phyloP scores from a whole-genome alignment of 23 red algal genomes.

The Gracilaria caudata region DNA sequence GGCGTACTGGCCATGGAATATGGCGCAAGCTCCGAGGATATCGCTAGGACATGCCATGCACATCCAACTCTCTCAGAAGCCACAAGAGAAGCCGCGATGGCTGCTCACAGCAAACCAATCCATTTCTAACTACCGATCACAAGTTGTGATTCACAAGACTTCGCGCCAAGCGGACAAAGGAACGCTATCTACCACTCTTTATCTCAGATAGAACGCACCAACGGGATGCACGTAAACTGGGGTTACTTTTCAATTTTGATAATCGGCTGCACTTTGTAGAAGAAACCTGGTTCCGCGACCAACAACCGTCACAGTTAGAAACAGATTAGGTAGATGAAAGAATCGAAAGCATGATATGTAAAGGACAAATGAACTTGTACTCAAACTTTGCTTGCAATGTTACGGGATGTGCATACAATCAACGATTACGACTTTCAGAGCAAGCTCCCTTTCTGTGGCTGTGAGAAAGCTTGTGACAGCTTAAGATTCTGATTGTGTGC shows the following conservation, averaged over 20 bases:
- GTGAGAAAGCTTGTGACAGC: background rate
- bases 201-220: background rate
- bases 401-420: background rate
- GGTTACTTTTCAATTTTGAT: background rate
- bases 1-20: slow-evolving; percentile 97
- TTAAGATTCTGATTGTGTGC: background rate
- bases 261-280: background rate
- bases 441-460: background rate
- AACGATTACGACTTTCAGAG: background rate
- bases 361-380: background rate
- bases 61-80: slow-evolving; percentile 97
- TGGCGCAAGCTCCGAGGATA: slow-evolving; percentile 93
- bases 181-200: slow-evolving; percentile 1
- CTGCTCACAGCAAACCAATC: slow-evolving; percentile 92
- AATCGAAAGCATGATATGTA: background rate
- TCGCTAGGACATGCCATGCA: slow-evolving; percentile 96
- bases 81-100: slow-evolving; percentile 95
- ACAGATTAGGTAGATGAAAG: background rate
- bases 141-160: too few relatives aligned
- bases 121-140: slow-evolving; percentile 80
- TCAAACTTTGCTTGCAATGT: background rate
- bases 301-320: background rate
- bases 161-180: background rate
- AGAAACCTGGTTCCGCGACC: background rate
- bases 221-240: background rate